These are phyloP conservation scores for Aureobasidium melanogenum DNA, from an alignment of 2,329 filamentous ascomycete genomes.

Conservation along the genomic window DNA sequence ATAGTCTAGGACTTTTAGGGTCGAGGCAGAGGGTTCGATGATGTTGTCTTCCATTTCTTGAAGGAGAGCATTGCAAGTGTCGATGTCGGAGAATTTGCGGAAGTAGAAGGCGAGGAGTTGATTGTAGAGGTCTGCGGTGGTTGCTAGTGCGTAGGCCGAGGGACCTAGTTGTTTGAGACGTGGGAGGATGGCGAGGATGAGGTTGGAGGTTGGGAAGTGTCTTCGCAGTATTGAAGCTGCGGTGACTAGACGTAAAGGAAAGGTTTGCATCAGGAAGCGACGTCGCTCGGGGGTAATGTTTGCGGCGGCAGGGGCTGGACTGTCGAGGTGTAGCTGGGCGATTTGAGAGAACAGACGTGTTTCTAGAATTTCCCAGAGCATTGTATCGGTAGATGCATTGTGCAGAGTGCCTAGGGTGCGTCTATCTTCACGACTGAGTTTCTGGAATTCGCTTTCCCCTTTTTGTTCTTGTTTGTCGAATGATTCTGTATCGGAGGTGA, in stretches of 20 bases:
- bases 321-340: conserved; percentile 13
- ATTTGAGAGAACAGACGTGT: conserved; percentile 49
- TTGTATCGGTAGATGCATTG: conserved; percentile 49
- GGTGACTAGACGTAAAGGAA: conserved; percentile 51
- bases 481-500: neutral
- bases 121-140: conserved; percentile 61
- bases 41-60: conserved; percentile 25
- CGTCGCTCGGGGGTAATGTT: neutral
- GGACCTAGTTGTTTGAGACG: conserved; percentile 59
- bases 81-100: conserved; percentile 50
- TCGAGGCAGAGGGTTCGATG: conserved; percentile 30
- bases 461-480: neutral
- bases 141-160: conserved; percentile 62
- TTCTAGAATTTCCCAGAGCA: conserved; percentile 60
- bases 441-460: neutral
- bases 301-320: neutral
- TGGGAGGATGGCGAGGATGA: conserved; percentile 55
- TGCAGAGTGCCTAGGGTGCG: conserved; percentile 32
- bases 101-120: conserved; percentile 55
- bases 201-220: conserved; percentile 51
- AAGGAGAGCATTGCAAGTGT: conserved; percentile 47
- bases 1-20: conserved; percentile 30
- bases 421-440: neutral
- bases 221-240: conserved; percentile 50
- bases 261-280: conserved; percentile 51